A percentile compares a stretch with the other conserved stretches of the same genome.
Evolutionary conservation across 2,329 filamentous ascomycete genomes (phyloP).

Genomic region (Arthrobotrys entomopaga): DNA sequence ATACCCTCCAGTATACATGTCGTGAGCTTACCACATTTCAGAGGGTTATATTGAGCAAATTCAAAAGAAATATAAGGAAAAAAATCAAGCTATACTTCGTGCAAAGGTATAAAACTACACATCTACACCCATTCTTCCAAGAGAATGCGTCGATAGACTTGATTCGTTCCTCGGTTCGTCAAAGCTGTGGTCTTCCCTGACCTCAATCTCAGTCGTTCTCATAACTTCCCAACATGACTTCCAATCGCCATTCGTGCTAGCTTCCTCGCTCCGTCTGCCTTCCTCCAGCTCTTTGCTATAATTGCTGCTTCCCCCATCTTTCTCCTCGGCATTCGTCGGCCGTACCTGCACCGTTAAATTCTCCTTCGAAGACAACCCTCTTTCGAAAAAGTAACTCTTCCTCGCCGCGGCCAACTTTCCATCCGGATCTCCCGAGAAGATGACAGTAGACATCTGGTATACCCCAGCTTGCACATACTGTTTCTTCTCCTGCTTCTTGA

Average conservation of each 20-base stretch:
- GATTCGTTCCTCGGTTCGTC: constrained; percentile 35
- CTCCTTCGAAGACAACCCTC: constrained; percentile 31
- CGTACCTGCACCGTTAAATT: constrained; percentile 35
- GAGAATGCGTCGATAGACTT: constrained; percentile 44
- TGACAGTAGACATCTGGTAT: constrained; percentile 50
- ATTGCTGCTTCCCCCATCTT: not conserved
- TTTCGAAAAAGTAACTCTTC: constrained; percentile 39
- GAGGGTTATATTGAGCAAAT: not conserved
- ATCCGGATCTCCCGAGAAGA: constrained; percentile 50
- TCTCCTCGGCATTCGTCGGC: constrained; percentile 15
- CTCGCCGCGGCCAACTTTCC: constrained; percentile 29
- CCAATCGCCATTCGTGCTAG: not conserved
- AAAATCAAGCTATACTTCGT: not conserved
- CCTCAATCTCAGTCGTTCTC: constrained; percentile 52
- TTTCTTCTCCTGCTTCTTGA: constrained; percentile 44
- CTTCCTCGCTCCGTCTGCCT: constrained; percentile 27
- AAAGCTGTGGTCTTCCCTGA: constrained; percentile 49
- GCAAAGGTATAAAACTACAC: constrained; percentile 13
- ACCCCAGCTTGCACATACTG: constrained; percentile 24
- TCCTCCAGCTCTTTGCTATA: constrained; percentile 28
- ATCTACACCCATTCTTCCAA: constrained; percentile 19
- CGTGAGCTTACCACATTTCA: no score
- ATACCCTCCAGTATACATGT: no score
- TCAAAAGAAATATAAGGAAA: not conserved
- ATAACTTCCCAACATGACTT: constrained; percentile 47